Conservation (phyloP, 1,139 yeast species). For the Meyerozyma smithsonii region DNA sequence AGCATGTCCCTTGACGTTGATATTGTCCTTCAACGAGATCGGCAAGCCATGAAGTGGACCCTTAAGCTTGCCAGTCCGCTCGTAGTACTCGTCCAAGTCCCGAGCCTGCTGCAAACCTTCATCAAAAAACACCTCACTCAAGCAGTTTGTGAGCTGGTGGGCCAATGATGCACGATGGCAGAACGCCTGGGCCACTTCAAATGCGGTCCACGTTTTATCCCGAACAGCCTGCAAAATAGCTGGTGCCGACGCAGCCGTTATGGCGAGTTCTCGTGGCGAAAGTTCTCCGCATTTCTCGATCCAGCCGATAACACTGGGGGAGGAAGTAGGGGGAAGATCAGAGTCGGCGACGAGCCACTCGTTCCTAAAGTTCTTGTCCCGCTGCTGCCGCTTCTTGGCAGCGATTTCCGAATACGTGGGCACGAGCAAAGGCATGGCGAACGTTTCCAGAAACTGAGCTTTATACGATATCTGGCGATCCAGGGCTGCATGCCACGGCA, state of each 20-base stretch:
- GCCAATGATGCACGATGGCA: slow-evolving; percentile 42
- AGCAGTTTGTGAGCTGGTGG: slow-evolving; percentile 40
- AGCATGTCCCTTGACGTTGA: slow-evolving; percentile 46
- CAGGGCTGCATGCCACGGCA: not conserved
- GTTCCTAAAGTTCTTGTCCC: slow-evolving; percentile 31
- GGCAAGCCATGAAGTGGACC: slow-evolving; percentile 41
- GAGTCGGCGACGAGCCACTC: slow-evolving; percentile 38
- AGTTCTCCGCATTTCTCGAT: slow-evolving; percentile 25
- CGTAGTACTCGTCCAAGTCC: slow-evolving; percentile 24
- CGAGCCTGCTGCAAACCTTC: slow-evolving; percentile 26
- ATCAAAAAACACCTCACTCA: slow-evolving; percentile 31
- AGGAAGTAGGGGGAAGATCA: slow-evolving; percentile 22
- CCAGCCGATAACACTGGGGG: slow-evolving; percentile 33
- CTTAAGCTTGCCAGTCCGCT: slow-evolving; percentile 17
- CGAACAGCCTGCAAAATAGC: not conserved
- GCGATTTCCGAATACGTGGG: slow-evolving; percentile 22
- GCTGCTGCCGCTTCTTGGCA: slow-evolving; percentile 24
- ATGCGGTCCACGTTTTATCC: slow-evolving; percentile 6
- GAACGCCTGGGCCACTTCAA: slow-evolving; percentile 8
- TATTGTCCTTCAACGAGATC: slow-evolving; percentile 43
- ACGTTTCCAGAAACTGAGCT: too few relatives aligned
- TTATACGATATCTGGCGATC: not conserved
- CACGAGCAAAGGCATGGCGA: not conserved
- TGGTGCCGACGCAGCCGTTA: slow-evolving; percentile 18
- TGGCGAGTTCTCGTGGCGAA: slow-evolving; percentile 24